phyloP scores from a whole-genome alignment of 1,284 basidiomycete genomes.

The Ceratobasidium sp. region DNA sequence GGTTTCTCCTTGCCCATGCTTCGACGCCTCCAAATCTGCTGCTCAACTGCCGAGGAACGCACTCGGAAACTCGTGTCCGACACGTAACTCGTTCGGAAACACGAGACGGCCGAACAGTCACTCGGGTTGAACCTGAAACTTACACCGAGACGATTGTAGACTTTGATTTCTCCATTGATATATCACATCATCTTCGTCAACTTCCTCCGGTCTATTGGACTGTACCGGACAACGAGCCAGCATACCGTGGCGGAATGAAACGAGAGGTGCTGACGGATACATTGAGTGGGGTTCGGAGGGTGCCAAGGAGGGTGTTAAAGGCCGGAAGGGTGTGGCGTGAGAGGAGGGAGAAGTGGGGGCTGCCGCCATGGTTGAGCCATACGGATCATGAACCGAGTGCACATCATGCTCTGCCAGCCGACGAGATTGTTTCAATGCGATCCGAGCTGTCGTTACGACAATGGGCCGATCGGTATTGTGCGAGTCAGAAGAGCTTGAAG shows the following conservation, averaged over 20 bases:
- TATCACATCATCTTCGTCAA: slow-evolving; percentile 58
- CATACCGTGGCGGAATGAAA: slow-evolving; percentile 70
- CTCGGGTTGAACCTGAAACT: slow-evolving; percentile 53
- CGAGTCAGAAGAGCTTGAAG: slow-evolving; percentile 72
- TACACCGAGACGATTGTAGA: slow-evolving; percentile 72
- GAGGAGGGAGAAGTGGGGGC: slow-evolving; percentile 40
- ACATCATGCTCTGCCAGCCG: slow-evolving; percentile 27
- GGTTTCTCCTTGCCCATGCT: slow-evolving; percentile 75
- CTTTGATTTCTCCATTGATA: slow-evolving; percentile 75
- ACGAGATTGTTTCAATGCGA: slow-evolving; percentile 48
- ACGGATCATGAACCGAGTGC: slow-evolving; percentile 21
- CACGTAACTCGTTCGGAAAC: slow-evolving; percentile 60
- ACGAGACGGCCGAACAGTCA: slow-evolving; percentile 12
- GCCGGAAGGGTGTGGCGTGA: slow-evolving; percentile 32
- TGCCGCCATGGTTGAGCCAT: slow-evolving; percentile 46
- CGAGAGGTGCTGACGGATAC: slow-evolving; percentile 56
- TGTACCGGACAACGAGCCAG: slow-evolving; percentile 66
- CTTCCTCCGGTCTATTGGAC: slow-evolving; percentile 65
- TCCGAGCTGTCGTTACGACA: slow-evolving; percentile 68
- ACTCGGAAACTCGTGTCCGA: slow-evolving; percentile 68
- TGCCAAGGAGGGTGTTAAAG: slow-evolving; percentile 24
- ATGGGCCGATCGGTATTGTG: slow-evolving; percentile 80
- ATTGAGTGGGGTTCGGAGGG: slow-evolving; percentile 37
- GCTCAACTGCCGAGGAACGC: slow-evolving; percentile 71
- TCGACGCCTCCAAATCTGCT: slow-evolving; percentile 64